phyloP scores from a whole-genome alignment of 148 eudicot species.

The Amaranthus hypochondriacus region DNA sequence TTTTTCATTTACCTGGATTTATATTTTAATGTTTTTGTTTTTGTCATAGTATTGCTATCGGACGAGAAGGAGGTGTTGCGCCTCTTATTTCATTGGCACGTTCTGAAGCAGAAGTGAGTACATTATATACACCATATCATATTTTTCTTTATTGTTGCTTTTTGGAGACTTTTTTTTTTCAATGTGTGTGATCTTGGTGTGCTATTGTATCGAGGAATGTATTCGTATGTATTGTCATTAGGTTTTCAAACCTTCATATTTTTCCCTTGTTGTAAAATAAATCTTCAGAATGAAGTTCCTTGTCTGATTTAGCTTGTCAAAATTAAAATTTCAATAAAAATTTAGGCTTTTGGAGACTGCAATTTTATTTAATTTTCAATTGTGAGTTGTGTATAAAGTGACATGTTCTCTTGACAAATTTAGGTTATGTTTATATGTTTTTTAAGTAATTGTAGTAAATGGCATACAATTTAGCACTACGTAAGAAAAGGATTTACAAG shows the following conservation, averaged over 20 bases:
- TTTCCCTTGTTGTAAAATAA: background rate
- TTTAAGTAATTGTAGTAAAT: no score
- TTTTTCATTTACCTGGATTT: conserved; percentile 6
- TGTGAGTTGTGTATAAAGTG: no score
- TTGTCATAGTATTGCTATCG: conserved; percentile 79
- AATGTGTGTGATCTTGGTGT: background rate
- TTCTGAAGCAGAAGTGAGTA: conserved; percentile 73
- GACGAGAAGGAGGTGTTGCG: conserved; percentile 92
- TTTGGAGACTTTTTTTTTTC: background rate
- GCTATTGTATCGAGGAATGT: background rate
- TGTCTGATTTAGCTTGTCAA: background rate
- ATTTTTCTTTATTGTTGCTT: background rate
- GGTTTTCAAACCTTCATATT: background rate
- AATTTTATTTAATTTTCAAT: no score
- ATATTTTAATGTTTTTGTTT: conserved; percentile 12
- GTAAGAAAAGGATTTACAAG: no score
- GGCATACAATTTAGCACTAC: no score
- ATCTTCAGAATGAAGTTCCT: background rate
- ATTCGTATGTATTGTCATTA: background rate
- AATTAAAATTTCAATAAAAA: no score
- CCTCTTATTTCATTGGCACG: conserved; percentile 83
- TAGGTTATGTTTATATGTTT: no score
- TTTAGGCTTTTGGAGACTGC: no score
- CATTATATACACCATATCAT: conserved; percentile 10
- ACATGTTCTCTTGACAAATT: no score